A percentile compares a stretch with the other conserved stretches of the same genome.
Conservation (phyloP, 2,329 filamentous ascomycete genomes). For the Trichophyton benhamiae region DNA sequence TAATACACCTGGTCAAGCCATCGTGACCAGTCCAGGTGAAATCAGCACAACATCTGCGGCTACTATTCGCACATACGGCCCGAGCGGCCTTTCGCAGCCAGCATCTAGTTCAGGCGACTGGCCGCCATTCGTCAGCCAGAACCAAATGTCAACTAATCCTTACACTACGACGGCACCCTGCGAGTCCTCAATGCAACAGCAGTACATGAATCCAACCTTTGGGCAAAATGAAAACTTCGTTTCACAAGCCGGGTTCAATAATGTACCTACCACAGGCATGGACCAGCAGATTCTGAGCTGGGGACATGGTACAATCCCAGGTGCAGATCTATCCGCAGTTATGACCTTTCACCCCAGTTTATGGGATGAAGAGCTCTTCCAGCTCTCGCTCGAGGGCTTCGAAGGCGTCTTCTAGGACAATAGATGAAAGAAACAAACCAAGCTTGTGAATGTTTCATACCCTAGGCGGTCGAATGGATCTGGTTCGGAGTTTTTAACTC, state of each 20-base stretch:
- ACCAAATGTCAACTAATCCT: background rate
- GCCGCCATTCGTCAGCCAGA: conserved; percentile 1
- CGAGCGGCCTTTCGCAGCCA: background rate
- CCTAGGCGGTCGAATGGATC: background rate
- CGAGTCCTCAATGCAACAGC: background rate
- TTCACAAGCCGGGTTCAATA: background rate
- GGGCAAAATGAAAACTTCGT: background rate
- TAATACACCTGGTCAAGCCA: background rate
- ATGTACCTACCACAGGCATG: background rate
- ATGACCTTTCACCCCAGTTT: conserved; percentile 11
- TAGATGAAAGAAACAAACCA: background rate
- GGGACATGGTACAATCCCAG: conserved; percentile 1
- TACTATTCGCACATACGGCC: background rate
- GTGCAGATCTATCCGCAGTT: conserved; percentile 7
- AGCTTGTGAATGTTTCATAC: background rate
- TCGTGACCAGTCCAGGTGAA: background rate
- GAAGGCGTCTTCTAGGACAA: background rate
- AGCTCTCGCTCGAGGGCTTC: background rate
- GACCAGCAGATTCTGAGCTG: background rate
- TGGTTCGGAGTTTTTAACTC: background rate
- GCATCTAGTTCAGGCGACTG: background rate
- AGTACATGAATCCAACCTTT: background rate
- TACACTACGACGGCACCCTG: background rate
- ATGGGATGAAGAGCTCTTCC: conserved; percentile 11
- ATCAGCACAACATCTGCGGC: background rate